A percentile compares a stretch with the other conserved stretches of the same genome.
phyloP scores from a whole-genome alignment of 2,329 filamentous ascomycete genomes.

The Amylocarpus encephaloides region DNA sequence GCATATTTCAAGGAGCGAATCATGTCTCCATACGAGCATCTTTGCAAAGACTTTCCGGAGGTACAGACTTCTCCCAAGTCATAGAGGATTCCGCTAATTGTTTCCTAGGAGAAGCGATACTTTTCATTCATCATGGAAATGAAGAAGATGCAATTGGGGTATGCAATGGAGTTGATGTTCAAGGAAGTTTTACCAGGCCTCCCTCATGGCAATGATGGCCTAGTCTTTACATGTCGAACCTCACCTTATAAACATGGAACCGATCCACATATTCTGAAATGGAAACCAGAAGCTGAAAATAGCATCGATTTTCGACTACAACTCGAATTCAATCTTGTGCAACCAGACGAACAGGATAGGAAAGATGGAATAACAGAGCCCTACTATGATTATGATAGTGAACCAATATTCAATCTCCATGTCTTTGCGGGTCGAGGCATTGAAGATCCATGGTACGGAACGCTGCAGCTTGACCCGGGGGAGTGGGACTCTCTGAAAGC shows the following conservation, averaged over 20 bases:
- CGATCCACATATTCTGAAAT: slow-evolving; percentile 90
- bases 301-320: slow-evolving; percentile 85
- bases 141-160: slow-evolving; percentile 84
- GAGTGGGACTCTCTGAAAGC: slow-evolving; percentile 83
- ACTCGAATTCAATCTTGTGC: slow-evolving; percentile 66
- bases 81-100: background rate
- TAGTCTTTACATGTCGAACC: slow-evolving; percentile 94
- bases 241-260: slow-evolving; percentile 85
- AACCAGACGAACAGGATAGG: slow-evolving; percentile 61
- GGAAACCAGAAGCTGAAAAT: slow-evolving; percentile 95
- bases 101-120: slow-evolving; percentile 48
- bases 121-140: slow-evolving; percentile 78
- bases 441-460: slow-evolving; percentile 48
- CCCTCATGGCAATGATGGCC: slow-evolving; percentile 88
- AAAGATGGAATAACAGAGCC: slow-evolving; percentile 57
- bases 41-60: slow-evolving; percentile 60
- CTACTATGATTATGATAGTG: slow-evolving; percentile 71
- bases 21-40: slow-evolving; percentile 60
- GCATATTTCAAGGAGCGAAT: slow-evolving; percentile 78
- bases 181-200: slow-evolving; percentile 74
- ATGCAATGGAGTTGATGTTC: slow-evolving; percentile 91
- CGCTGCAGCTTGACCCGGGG: slow-evolving; percentile 61
- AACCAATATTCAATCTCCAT: slow-evolving; percentile 67
- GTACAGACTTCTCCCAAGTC: background rate
- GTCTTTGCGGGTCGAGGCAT: slow-evolving; percentile 58